Base-by-base conservation (phyloP, 805 yeast genomes). In the Saccharomycopsis sp. region DNA sequence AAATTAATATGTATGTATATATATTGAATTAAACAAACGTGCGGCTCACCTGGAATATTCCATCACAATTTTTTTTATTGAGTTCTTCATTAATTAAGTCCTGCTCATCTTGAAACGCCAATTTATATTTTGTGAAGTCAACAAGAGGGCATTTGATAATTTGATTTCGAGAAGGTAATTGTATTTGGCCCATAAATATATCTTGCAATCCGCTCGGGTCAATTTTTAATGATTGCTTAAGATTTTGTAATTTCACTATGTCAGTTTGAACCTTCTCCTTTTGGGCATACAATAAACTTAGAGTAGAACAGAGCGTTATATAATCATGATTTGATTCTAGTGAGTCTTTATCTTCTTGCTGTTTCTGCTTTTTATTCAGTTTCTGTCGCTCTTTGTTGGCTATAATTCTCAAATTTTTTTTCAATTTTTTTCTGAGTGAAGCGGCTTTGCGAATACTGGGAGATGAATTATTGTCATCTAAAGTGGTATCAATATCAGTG, bases 111-210 rank as follows among this genome's bases (percentile, higher is more conserved):
- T 27, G 17, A 38, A 46, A 27, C 5, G 42, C 39, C 5, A 46
- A 22, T 5, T 44, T 47, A 28, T 49, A 49, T 21, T 49, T 49
- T n/a, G 50, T 36, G 29, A 49, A 45, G 29, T 49, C 50, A 14
- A 49, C 32, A 4, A 21, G 8, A 19, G 52, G 52, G 22, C 52
- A 49, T 27, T 39, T 44, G 38, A 47, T 16, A 24, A 49, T 43
- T 31, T 38, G 38, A 31, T 46, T 45, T 23, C 52, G 38, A 6
- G 43, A 9, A 9, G 52, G 52, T n/a, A 46, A 22, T 33, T 33
- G 23, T 5, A 38, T 24, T 2, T 28, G 32, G 20, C 29, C 35
- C 7, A 11, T 20, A 9, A 48, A 19, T 7, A 38, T 8, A 4
- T 24, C 16, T 3, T 13, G 4, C 11, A 48, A 26, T 4, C 21